A percentile compares a stretch with the other conserved stretches of the same genome.
These are phyloP conservation scores for Fusarium globosum DNA, from an alignment of 2,329 filamentous ascomycete species.

Conservation along the genomic window DNA sequence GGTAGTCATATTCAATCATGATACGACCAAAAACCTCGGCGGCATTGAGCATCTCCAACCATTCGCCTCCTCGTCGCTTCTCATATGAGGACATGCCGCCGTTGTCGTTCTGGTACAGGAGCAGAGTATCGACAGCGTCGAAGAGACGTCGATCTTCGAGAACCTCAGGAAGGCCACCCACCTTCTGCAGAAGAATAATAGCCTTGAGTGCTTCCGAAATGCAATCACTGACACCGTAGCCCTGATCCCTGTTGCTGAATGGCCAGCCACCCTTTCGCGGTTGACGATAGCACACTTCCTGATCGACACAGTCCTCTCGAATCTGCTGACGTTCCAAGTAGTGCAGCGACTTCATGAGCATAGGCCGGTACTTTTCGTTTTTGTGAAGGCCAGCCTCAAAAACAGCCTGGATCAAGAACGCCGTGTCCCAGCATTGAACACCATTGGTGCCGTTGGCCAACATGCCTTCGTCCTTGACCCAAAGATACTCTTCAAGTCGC, in stretches of 20 bases:
- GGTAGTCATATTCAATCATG: conserved; percentile 99
- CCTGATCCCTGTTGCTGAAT: conserved; percentile 92
- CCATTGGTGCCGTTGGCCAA: conserved; percentile 96
- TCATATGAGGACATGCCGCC: conserved; percentile 95
- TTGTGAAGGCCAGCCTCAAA: conserved; percentile 82
- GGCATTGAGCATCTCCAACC: conserved; percentile 88
- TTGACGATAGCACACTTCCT: conserved; percentile 87
- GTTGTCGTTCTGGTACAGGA: conserved; percentile 88
- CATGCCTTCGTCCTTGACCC: conserved; percentile 94
- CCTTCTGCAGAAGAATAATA: conserved; percentile 84
- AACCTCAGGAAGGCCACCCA: conserved; percentile 77
- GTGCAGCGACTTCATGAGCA: conserved; percentile 83
- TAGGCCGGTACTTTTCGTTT: conserved; percentile 80
- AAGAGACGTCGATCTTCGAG: conserved; percentile 82
- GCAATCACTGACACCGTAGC: conserved; percentile 95
- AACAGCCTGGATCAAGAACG: conserved; percentile 86
- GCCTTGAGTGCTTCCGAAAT: conserved; percentile 91
- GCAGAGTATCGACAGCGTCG: conserved; percentile 88
- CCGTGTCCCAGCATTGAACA: conserved; percentile 97
- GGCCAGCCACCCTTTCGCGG: conserved; percentile 94
- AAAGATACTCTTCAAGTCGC: conserved; percentile 85
- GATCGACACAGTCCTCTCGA: conserved; percentile 80
- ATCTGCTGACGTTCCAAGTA: conserved; percentile 95
- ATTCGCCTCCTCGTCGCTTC: conserved; percentile 78
- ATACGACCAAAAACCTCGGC: conserved; percentile 97